Conservation (phyloP, 2,329 filamentous ascomycete species). For the Macrophomina pseudophaseolina region DNA sequence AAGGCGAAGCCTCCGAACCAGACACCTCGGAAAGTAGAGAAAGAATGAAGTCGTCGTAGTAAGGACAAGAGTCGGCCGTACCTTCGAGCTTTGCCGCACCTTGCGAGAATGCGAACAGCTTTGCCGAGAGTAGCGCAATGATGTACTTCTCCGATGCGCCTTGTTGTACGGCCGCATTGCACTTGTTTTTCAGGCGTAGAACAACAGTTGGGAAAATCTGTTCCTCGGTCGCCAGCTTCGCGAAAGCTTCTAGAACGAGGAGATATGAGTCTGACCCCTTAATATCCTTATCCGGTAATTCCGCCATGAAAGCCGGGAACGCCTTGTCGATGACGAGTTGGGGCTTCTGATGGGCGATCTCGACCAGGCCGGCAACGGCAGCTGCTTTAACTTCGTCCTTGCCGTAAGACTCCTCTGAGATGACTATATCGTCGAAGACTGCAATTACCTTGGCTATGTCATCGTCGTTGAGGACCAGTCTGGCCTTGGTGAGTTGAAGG, state of each 20-base stretch:
- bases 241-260: conserved; percentile 66
- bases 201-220: conserved; percentile 69
- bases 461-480: conserved; percentile 48
- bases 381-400: conserved; percentile 63
- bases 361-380: conserved; percentile 63
- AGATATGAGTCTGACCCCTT: conserved; percentile 55
- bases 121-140: conserved; percentile 63
- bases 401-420: conserved; percentile 62
- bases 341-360: conserved; percentile 67
- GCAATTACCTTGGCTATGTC: conserved; percentile 59
- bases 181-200: conserved; percentile 66
- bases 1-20: conserved; percentile 40
- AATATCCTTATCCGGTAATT: conserved; percentile 63
- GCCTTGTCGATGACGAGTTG: conserved; percentile 67
- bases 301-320: conserved; percentile 69
- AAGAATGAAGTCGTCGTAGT: conserved; percentile 54
- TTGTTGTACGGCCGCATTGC: conserved; percentile 61
- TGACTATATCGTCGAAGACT: conserved; percentile 64
- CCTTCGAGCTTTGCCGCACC: conserved; percentile 58
- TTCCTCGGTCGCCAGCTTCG: conserved; percentile 66
- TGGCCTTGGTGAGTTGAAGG: conserved; percentile 48
- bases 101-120: conserved; percentile 65
- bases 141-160: conserved; percentile 59
- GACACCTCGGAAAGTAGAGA: conserved; percentile 48
- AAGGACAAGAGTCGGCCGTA: conserved; percentile 43